These are phyloP conservation scores for Sugiyamaella novakii DNA, from an alignment of 1,139 yeast genomes.

Conservation along the genomic window DNA sequence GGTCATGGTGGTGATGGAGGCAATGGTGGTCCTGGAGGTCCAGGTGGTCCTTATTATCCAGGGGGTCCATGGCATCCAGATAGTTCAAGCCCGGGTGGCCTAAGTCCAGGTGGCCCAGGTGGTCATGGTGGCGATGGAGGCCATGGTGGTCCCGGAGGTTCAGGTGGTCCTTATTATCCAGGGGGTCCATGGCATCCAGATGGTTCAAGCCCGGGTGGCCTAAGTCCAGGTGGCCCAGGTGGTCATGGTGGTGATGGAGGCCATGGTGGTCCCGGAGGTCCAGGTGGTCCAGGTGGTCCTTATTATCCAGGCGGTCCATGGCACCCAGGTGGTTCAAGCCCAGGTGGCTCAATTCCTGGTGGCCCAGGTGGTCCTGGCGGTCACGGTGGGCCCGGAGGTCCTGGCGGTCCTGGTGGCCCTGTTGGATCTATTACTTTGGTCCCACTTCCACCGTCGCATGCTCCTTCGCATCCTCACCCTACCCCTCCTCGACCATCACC, in stretches of 20 bases:
- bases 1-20: slow-evolving; percentile 25
- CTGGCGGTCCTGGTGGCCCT: slow-evolving; percentile 22
- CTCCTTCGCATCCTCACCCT: slow-evolving; percentile 4
- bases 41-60: slow-evolving; percentile 23
- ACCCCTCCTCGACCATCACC: slow-evolving; percentile 1
- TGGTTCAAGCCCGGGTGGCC: slow-evolving; percentile 17
- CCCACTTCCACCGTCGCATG: background rate
- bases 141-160: slow-evolving; percentile 20
- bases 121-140: slow-evolving; percentile 19
- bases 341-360: slow-evolving; percentile 23
- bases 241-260: slow-evolving; percentile 26
- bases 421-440: slow-evolving; percentile 6
- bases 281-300: slow-evolving; percentile 29
- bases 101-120: slow-evolving; percentile 30
- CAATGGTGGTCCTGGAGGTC: slow-evolving; percentile 31
- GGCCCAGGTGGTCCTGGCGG: slow-evolving; percentile 22
- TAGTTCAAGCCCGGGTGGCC: slow-evolving; percentile 6
- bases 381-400: slow-evolving; percentile 13
- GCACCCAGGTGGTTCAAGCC: slow-evolving; percentile 28
- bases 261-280: slow-evolving; percentile 27
- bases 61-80: slow-evolving; percentile 18
- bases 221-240: slow-evolving; percentile 19
- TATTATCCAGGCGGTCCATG: slow-evolving; percentile 21
- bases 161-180: slow-evolving; percentile 24
- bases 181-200: slow-evolving; percentile 28